Percentiles rank a stretch among this genome's conserved stretches.
phyloP scores from a whole-genome alignment of 1,284 basidiomycete species.

The Microbotryum intermedium region DNA sequence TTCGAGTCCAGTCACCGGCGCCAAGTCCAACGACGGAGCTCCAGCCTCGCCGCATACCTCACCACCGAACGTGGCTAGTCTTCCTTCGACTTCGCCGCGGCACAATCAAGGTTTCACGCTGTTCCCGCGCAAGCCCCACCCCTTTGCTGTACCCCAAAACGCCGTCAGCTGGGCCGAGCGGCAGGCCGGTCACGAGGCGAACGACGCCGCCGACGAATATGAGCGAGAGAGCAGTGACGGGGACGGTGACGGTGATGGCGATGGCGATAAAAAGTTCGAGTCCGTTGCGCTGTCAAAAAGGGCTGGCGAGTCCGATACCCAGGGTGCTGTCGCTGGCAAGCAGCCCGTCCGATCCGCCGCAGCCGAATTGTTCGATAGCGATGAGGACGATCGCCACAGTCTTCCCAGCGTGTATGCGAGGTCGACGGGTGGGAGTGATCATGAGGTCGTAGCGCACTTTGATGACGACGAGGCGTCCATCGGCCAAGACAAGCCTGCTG shows the following conservation, averaged over 20 bases:
- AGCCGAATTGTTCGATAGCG: background rate
- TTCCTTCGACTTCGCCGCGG: conserved; percentile 1
- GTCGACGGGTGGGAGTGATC: conserved; percentile 6
- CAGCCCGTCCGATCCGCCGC: background rate
- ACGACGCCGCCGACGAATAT: conserved; percentile 1
- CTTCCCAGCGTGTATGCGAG: conserved; percentile 6
- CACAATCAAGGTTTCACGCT: background rate
- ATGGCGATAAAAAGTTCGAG: background rate
- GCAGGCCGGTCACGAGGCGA: conserved; percentile 1
- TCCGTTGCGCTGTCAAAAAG: too few species aligned
- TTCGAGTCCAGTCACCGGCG: too few species aligned
- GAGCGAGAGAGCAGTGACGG: conserved; percentile 20
- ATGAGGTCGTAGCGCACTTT: too few species aligned
- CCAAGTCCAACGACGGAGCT: too few species aligned
- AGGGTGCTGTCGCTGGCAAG: conserved; percentile 5
- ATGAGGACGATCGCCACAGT: background rate
- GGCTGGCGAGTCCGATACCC: background rate
- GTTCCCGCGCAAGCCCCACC: conserved; percentile 8
- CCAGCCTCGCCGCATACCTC: background rate
- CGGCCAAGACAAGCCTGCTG: too few species aligned
- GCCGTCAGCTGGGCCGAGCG: conserved; percentile 24
- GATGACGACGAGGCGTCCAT: too few species aligned
- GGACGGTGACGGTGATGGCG: conserved; percentile 9
- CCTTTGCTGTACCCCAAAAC: conserved; percentile 28
- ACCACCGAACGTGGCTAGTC: background rate